Base-by-base conservation (phyloP, 345 rosid genomes). In the Mercurialis annua region DNA sequence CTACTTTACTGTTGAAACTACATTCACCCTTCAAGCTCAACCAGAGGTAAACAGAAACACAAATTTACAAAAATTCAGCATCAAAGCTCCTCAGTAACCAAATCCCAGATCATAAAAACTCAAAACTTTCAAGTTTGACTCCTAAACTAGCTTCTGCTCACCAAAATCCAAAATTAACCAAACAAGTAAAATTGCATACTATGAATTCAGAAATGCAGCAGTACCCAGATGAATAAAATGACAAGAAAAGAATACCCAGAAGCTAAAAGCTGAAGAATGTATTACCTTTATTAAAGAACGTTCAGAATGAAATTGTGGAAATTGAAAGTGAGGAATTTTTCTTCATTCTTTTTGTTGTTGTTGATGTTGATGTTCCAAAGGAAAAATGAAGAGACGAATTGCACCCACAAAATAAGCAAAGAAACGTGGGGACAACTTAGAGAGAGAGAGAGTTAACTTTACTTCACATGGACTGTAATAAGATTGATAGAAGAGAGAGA, bases 341-440 rank as follows among this genome's bases (percentile, higher is more conserved):
- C 46, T n/a, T 10, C 18, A 26, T 58, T 61, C 23, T 23, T 66
- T 36, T 12, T 24, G 16, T 8, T 43, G 23, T 47, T 54, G 26
- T 30, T 66, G n/a, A n/a, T n/a, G n/a, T n/a, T n/a, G n/a, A n/a
- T n/a, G n/a, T 66, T 58, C 23, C 42, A 66, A 66, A 71, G 54
- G 68, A 47, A 59, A 34, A 36, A 43, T 71, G 48, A 57, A 31
- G 50, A 56, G 64, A 71, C 62, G 26, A 77, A 26, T 47, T 66
- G 26, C 44, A 53, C 76, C 82, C 81, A 79, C 73, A 77, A 83
- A 71, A 67, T 66, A 70, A 75, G 90, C 72, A 63, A 77, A 69
- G 68, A 70, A 89, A 90, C 98, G 98, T 90, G 98, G 89, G 80
- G 82, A 81, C 93, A 75, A 86, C 90, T 84, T 57, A 76, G 68